Percentiles rank a stretch among this genome's conserved stretches.
These are phyloP conservation scores for Abrus precatorius DNA, from an alignment of 306 rosid species.

Conservation along the genomic window DNA sequence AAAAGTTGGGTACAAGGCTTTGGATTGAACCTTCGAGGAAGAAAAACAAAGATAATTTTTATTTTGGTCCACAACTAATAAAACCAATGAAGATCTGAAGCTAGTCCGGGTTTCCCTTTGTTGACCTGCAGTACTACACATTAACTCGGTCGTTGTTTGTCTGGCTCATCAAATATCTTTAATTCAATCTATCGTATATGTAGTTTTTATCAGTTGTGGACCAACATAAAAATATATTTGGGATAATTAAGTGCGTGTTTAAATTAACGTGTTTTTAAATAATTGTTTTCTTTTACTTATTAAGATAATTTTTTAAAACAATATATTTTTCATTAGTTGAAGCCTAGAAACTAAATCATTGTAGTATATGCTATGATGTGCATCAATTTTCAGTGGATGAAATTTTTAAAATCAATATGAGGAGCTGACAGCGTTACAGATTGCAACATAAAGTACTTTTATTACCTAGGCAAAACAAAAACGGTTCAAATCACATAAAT, in stretches of 20 bases:
- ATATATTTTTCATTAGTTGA: neutral
- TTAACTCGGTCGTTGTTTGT: neutral
- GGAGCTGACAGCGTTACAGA: too few species aligned
- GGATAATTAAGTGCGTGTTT: neutral
- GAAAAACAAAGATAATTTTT: conserved; percentile 22
- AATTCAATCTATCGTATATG: conserved; percentile 6
- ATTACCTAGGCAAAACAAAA: too few species aligned
- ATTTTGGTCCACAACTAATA: conserved; percentile 14
- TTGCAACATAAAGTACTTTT: too few species aligned
- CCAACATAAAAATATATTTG: conserved; percentile 23
- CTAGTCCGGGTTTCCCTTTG: neutral
- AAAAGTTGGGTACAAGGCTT: conserved; percentile 13
- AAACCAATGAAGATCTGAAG: neutral
- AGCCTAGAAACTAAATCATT: neutral
- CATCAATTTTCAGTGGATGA: too few species aligned
- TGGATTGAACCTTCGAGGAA: conserved; percentile 8
- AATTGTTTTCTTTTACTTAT: neutral
- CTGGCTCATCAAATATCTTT: neutral
- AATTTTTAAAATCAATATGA: too few species aligned
- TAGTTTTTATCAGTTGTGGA: neutral
- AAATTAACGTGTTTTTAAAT: neutral
- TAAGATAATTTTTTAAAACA: neutral
- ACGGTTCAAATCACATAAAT: too few species aligned
- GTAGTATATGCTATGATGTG: too few species aligned
- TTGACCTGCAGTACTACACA: neutral